Conservation (phyloP, 805 yeast genomes). For the Zygosaccharomyces rouxii region DNA sequence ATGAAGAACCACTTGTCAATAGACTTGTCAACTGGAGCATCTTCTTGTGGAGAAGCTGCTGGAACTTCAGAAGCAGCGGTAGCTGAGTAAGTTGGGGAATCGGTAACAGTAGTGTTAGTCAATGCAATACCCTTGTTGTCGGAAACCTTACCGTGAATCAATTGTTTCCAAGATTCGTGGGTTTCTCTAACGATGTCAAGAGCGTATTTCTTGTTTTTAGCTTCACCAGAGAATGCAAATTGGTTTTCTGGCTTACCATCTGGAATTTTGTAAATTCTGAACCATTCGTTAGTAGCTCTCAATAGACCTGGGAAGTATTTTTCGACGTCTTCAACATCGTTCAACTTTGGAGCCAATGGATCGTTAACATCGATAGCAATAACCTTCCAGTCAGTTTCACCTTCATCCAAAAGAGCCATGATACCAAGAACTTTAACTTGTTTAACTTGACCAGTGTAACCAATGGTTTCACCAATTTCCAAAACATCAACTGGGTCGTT, state of each 20-base stretch:
- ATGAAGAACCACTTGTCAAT: slow-evolving; percentile 99
- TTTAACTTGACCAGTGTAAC: slow-evolving; percentile 67
- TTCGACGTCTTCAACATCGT: slow-evolving; percentile 89
- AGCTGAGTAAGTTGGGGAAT: slow-evolving; percentile 51
- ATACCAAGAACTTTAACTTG: slow-evolving; percentile 92
- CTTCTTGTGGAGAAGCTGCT: slow-evolving; percentile 63
- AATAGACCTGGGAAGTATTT: slow-evolving; percentile 86
- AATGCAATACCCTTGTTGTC: slow-evolving; percentile 66
- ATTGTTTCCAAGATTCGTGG: slow-evolving; percentile 74
- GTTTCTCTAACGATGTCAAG: slow-evolving; percentile 80
- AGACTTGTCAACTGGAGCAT: slow-evolving; percentile 94
- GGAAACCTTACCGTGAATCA: slow-evolving; percentile 58
- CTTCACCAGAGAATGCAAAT: slow-evolving; percentile 95
- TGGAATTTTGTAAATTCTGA: slow-evolving; percentile 95
- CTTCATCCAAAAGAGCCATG: slow-evolving; percentile 91
- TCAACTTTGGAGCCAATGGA: slow-evolving; percentile 80
- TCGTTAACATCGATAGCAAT: slow-evolving; percentile 84
- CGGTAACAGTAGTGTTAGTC: slow-evolving; percentile 66
- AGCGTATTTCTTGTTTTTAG: slow-evolving; percentile 83
- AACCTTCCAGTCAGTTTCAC: slow-evolving; percentile 89
- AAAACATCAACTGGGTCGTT: slow-evolving; percentile 84
- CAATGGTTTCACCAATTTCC: slow-evolving; percentile 69
- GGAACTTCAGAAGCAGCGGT: slow-evolving; percentile 53
- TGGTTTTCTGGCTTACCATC: slow-evolving; percentile 97
- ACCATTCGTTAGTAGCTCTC: slow-evolving; percentile 96